A percentile compares a stretch with the other conserved stretches of the same genome.
These are phyloP conservation scores for Clavispora santaluciae DNA, from an alignment of 805 yeast species.

Conservation along the genomic window DNA sequence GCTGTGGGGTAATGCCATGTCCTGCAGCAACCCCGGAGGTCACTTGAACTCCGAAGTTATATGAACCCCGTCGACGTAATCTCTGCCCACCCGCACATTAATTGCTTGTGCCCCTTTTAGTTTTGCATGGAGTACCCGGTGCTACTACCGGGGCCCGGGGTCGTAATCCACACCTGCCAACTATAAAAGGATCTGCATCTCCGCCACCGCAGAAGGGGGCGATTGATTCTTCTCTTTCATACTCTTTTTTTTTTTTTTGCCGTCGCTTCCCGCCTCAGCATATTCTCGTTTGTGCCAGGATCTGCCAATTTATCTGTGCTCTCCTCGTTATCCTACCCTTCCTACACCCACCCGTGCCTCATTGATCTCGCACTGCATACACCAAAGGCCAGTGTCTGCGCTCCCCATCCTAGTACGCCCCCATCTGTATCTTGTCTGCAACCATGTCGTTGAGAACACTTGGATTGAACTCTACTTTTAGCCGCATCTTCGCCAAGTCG, in stretches of 20 bases:
- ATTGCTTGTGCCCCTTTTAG: background rate
- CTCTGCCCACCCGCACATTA: background rate
- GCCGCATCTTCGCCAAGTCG: slow-evolving; percentile 32
- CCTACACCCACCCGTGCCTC: no score
- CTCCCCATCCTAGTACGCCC: background rate
- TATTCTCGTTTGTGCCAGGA: no score
- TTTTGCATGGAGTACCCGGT: background rate
- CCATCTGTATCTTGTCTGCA: no score
- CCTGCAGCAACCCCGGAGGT: slow-evolving; percentile 1
- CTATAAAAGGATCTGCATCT: background rate
- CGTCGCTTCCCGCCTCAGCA: background rate
- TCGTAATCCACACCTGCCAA: background rate
- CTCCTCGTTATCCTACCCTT: no score
- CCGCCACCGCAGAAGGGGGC: no score
- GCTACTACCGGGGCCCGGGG: background rate
- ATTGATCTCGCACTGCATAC: no score
- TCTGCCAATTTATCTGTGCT: no score
- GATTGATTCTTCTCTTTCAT: no score
- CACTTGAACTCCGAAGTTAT: slow-evolving; percentile 2
- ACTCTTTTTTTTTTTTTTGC: background rate
- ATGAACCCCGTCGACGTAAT: background rate
- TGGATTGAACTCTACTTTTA: slow-evolving; percentile 33
- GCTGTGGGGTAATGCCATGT: slow-evolving; percentile 1
- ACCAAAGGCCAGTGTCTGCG: no score
- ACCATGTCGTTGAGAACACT: slow-evolving; percentile 39